Evolutionary conservation across 2,329 filamentous ascomycete species (phyloP).

Genomic region (Xylaria digitata): DNA sequence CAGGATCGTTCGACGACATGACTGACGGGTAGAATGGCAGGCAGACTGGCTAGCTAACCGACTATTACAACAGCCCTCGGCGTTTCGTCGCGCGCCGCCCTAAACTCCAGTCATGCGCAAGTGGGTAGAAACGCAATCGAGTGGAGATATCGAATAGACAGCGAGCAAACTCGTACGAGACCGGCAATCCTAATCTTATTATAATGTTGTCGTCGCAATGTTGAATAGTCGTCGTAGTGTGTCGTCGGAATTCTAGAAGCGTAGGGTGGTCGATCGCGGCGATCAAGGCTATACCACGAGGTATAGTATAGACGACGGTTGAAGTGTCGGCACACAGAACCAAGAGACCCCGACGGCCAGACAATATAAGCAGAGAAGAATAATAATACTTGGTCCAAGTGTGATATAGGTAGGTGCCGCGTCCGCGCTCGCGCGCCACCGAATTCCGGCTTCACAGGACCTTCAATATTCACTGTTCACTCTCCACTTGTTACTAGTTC

Average conservation of each 20-base stretch:
- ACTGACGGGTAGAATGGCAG: constrained; percentile 45
- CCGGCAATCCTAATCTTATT: not conserved
- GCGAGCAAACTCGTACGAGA: not conserved
- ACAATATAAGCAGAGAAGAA: constrained; percentile 10
- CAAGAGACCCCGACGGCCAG: not conserved
- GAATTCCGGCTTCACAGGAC: constrained; percentile 4
- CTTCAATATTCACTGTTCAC: not conserved
- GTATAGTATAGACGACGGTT: constrained; percentile 11
- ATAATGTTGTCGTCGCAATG: constrained; percentile 13
- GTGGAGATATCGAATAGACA: not conserved
- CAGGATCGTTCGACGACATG: constrained; percentile 69
- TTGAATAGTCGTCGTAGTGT: constrained; percentile 2
- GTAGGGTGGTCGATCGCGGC: constrained; percentile 21
- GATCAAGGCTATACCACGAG: constrained; percentile 7
- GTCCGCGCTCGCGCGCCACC: constrained; percentile 24
- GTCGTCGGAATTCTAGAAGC: constrained; percentile 6
- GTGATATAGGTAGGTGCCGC: not conserved
- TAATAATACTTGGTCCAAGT: constrained; percentile 14
- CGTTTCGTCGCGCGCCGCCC: constrained; percentile 34
- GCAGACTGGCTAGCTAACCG: constrained; percentile 47
- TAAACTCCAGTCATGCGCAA: constrained; percentile 34
- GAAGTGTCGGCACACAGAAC: not conserved
- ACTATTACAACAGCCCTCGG: constrained; percentile 33
- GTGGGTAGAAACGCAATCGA: constrained; percentile 4
- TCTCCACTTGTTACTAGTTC: not conserved